Conservation (phyloP, 805 yeast genomes). For the Kluyveromyces wickerhamii region DNA sequence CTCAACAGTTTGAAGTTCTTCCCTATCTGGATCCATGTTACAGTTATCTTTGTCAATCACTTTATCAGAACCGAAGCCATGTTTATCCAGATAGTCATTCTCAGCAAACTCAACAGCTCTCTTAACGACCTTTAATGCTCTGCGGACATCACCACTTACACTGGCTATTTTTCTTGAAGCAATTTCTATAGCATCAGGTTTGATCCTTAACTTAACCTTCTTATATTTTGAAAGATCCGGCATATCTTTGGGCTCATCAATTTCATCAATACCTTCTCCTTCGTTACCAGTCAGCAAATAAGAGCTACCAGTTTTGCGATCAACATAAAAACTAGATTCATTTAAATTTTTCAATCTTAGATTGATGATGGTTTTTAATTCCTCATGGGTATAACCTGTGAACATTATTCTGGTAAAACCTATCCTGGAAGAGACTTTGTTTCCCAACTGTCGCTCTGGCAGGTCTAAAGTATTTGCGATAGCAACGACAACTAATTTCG, state of each 20-base stretch:
- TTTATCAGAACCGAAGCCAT: slow-evolving; percentile 27
- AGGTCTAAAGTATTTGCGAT: slow-evolving; percentile 97
- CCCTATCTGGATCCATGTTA: slow-evolving; percentile 19
- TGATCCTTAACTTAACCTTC: slow-evolving; percentile 32
- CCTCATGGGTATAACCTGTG: slow-evolving; percentile 77
- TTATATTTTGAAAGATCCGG: slow-evolving; percentile 14
- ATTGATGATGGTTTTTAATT: slow-evolving; percentile 65
- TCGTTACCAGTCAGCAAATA: slow-evolving; percentile 21
- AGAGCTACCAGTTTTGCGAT: slow-evolving; percentile 32
- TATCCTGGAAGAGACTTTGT: slow-evolving; percentile 83
- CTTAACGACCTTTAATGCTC: slow-evolving; percentile 81
- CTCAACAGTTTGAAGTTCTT: slow-evolving; percentile 46
- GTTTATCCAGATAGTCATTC: slow-evolving; percentile 38
- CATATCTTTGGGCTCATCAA: slow-evolving; percentile 1
- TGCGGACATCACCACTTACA: slow-evolving; percentile 94
- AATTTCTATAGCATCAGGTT: slow-evolving; percentile 75
- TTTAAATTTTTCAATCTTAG: slow-evolving; percentile 53
- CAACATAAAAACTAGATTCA: slow-evolving; percentile 27
- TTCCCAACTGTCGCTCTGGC: slow-evolving; percentile 81
- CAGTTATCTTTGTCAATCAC: slow-evolving; percentile 15
- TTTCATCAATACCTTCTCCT: slow-evolving; percentile 5
- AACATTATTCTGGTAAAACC: slow-evolving; percentile 85
- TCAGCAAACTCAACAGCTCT: slow-evolving; percentile 89
- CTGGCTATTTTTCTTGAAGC: slow-evolving; percentile 92
- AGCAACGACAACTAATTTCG: slow-evolving; percentile 80